These are phyloP conservation scores for Auriculariales sp. DNA, from an alignment of 768 basidiomycete genomes.

Conservation along the genomic window DNA sequence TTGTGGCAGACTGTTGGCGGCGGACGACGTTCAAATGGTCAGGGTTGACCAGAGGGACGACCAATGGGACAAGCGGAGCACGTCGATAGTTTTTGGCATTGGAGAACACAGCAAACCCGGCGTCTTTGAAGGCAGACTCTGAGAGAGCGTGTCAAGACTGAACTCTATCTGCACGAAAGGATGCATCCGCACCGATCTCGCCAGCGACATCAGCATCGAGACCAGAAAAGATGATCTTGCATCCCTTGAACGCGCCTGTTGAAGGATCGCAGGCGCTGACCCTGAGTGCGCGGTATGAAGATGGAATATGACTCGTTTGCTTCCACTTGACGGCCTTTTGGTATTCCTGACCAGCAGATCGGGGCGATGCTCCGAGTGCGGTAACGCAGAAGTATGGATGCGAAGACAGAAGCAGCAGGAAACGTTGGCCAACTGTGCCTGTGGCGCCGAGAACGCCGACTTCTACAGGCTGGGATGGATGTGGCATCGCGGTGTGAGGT, in stretches of 20 bases:
- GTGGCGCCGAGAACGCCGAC: conserved; percentile 82
- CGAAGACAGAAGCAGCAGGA: conserved; percentile 69
- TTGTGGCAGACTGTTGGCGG: conserved; percentile 61
- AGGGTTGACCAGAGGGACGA: conserved; percentile 92
- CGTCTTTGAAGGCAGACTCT: conserved; percentile 78
- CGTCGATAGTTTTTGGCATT: conserved; percentile 95
- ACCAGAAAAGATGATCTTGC: conserved; percentile 87
- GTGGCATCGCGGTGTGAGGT: too few species aligned
- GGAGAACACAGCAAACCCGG: conserved; percentile 87
- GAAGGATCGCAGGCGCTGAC: conserved; percentile 61
- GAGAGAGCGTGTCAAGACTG: neutral
- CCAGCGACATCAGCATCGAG: conserved; percentile 90
- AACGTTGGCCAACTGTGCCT: conserved; percentile 92
- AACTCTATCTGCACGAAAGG: neutral
- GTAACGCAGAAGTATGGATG: conserved; percentile 88
- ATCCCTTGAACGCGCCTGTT: conserved; percentile 62
- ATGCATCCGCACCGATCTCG: conserved; percentile 60
- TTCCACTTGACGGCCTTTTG: conserved; percentile 72
- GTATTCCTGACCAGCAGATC: conserved; percentile 81
- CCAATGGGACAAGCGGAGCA: conserved; percentile 83
- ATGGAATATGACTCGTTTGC: conserved; percentile 63
- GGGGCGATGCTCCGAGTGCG: conserved; percentile 74
- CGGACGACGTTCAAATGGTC: conserved; percentile 70
- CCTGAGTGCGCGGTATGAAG: conserved; percentile 40
- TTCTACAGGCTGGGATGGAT: too few species aligned